Percentiles rank a stretch among this genome's conserved stretches.
phyloP scores from a whole-genome alignment of 768 basidiomycete species.

The Hirschioporus abietinus region DNA sequence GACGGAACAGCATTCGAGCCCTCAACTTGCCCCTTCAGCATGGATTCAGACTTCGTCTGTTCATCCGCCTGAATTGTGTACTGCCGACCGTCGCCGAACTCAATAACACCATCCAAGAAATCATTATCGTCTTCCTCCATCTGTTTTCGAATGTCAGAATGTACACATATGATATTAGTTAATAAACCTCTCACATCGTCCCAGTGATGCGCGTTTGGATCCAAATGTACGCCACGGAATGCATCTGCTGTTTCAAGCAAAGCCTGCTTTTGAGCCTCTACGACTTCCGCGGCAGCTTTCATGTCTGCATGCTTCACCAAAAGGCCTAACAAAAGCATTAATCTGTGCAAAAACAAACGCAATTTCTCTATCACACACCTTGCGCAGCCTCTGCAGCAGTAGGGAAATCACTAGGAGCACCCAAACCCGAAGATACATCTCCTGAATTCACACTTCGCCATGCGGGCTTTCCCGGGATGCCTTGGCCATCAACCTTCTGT shows the following conservation, averaged over 20 bases:
- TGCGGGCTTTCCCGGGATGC: slow-evolving; percentile 43
- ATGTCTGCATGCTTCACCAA: slow-evolving; percentile 24
- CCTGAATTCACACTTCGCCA: slow-evolving; percentile 60
- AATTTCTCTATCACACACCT: slow-evolving; percentile 39
- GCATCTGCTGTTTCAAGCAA: slow-evolving; percentile 83
- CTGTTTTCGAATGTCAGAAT: slow-evolving; percentile 31
- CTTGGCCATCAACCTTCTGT: slow-evolving; percentile 19
- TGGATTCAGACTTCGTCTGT: not conserved
- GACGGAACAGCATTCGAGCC: slow-evolving; percentile 9
- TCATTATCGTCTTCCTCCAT: slow-evolving; percentile 93
- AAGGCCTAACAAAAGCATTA: slow-evolving; percentile 11
- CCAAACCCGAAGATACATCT: slow-evolving; percentile 29
- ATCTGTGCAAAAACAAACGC: not conserved
- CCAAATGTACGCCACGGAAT: slow-evolving; percentile 89
- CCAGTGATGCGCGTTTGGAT: slow-evolving; percentile 96
- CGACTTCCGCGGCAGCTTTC: slow-evolving; percentile 47
- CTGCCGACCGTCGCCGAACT: slow-evolving; percentile 92
- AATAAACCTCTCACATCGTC: slow-evolving; percentile 67
- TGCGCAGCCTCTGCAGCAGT: slow-evolving; percentile 94
- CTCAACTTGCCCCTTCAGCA: slow-evolving; percentile 6
- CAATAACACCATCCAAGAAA: slow-evolving; percentile 83
- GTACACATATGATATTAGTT: not conserved
- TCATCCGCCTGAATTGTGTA: slow-evolving; percentile 67
- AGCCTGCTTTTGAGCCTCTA: slow-evolving; percentile 52
- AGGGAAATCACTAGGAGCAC: slow-evolving; percentile 72